Evolutionary conservation across 2,329 filamentous ascomycete species (phyloP), one percentile per base, ranked within the genome.

Genomic region (Ascochyta viciae-villosae): DNA sequence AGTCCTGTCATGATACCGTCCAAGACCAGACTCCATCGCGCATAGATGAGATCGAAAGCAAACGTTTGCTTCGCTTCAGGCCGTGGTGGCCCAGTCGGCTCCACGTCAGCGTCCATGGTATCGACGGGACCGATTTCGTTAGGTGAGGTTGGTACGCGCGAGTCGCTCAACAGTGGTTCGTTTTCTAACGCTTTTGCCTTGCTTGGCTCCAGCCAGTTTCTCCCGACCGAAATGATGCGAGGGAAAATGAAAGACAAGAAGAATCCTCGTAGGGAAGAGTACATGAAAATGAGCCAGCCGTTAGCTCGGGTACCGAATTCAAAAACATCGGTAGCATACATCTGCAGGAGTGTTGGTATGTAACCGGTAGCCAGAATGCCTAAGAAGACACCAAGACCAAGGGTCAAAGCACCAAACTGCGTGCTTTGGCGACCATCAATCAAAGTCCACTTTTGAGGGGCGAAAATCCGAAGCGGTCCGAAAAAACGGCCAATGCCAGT

Each of bases 331-430:
- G 79, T 81, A 5, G 77, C 72, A 62, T 80, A 82, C 75, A 82
- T 79, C 50, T 82, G 80, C 0, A 82, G 72, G 10, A 91, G 75
- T 0, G 85, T 78, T 0, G 86, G 85, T 0, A 88, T 87, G 52
- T 89, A 91, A 1, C 86, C 87, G 0, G 88, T 90, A 0, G 88
- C 87, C 1, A 90, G 79, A 67, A 90, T 87, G 0, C 85, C 87
- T 0, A 89, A 74, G 55, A 89, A 91, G 2, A 89, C 86, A 1
- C 88, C 88, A 0, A 80, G 74, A 19, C 86, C 88, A 3, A 91
- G 81, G 1, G 89, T 82, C 3, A 88, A 73, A 0, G 89, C 81
- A 1, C 88, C 87, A 23, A 85, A 85, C 59, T 89, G 85, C 16
- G 75, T 84, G 44, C 74, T 77, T 5, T 82, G 64, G 1, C 74